Conservation (phyloP, 768 basidiomycete genomes). For the Agaricus subrufescens region DNA sequence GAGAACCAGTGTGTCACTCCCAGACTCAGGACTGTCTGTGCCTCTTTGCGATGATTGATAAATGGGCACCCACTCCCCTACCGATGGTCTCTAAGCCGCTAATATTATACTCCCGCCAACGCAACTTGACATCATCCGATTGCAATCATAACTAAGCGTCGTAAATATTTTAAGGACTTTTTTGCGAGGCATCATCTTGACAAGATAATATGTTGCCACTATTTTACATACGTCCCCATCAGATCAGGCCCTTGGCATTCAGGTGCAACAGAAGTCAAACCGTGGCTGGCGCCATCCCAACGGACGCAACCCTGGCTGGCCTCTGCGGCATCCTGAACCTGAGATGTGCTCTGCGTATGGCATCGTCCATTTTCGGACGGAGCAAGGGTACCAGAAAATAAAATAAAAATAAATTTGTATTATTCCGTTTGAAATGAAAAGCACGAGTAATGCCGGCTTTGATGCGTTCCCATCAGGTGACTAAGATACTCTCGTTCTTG, state of each 20-base stretch:
- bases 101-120: too few species aligned
- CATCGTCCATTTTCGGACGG: conserved; percentile 8
- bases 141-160: too few species aligned
- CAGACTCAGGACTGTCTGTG: conserved; percentile 7
- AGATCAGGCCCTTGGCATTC: too few species aligned
- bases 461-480: conserved; percentile 4
- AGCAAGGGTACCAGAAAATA: conserved; percentile 5
- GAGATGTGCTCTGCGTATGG: not conserved
- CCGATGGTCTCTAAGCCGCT: too few species aligned
- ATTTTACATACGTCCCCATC: too few species aligned
- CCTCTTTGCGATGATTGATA: too few species aligned
- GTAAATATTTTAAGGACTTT: too few species aligned
- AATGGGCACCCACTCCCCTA: too few species aligned
- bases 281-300: not conserved
- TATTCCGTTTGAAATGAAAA: not conserved
- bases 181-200: too few species aligned
- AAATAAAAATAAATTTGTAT: not conserved
- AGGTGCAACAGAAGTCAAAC: not conserved
- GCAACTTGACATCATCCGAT: too few species aligned
- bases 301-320: not conserved
- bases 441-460: not conserved
- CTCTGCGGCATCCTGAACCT: not conserved
- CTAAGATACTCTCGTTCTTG: too few species aligned
- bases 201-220: too few species aligned
- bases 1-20: not conserved